Evolutionary conservation across 257 asterid genomes (phyloP).

Genomic region (Asclepias syriaca): DNA sequence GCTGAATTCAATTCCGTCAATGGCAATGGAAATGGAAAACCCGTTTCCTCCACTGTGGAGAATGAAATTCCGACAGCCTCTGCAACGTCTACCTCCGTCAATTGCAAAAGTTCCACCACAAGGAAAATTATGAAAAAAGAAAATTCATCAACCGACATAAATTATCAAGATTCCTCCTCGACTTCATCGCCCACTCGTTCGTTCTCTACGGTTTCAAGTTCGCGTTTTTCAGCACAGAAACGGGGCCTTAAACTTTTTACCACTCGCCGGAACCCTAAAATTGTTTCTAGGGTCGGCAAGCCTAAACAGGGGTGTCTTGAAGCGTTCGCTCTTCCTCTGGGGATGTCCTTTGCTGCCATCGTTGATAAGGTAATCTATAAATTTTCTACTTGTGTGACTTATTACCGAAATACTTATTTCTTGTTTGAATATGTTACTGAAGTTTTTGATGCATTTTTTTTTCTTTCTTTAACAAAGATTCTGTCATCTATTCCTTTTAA

Average conservation of each 20-base stretch:
- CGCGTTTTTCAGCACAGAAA: conserved; percentile 21
- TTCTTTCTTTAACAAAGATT: neutral
- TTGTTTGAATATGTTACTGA: neutral
- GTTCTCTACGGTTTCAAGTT: conserved; percentile 26
- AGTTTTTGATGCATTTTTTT: conserved; percentile 5
- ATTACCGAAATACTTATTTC: neutral
- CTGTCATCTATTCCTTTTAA: no score
- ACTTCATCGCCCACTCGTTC: conserved; percentile 24
- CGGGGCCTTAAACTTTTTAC: conserved; percentile 50
- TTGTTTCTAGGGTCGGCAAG: conserved; percentile 38
- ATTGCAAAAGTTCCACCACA: conserved; percentile 12
- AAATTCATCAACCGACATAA: conserved; percentile 21
- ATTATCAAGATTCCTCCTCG: conserved; percentile 37
- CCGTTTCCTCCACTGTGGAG: conserved; percentile 20
- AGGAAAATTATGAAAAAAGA: conserved; percentile 39
- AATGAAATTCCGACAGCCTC: conserved; percentile 25
- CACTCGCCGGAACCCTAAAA: conserved; percentile 38
- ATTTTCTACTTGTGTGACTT: neutral
- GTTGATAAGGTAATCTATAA: conserved; percentile 55
- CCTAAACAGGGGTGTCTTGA: conserved; percentile 36
- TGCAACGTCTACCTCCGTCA: conserved; percentile 17
- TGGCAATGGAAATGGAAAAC: conserved; percentile 22
- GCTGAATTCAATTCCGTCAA: conserved; percentile 3
- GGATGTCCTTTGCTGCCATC: conserved; percentile 88
- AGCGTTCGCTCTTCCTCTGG: conserved; percentile 79